Evolutionary conservation across 2,329 filamentous ascomycete genomes (phyloP).

Genomic region (Neonectria hederae): DNA sequence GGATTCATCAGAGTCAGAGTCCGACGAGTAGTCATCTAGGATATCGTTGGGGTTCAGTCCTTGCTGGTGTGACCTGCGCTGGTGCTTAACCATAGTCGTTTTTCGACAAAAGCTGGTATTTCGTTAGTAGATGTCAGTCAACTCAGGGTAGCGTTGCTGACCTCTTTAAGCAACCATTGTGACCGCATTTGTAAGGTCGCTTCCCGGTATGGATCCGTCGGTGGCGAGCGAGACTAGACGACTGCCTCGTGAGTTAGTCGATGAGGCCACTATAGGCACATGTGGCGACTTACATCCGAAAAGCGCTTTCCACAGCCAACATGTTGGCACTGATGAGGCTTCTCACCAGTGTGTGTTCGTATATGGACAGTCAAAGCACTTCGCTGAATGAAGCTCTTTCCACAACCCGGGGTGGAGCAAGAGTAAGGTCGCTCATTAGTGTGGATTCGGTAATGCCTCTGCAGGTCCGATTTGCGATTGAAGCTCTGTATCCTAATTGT

Average conservation of each 20-base stretch:
- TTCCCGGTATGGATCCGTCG: slow-evolving; percentile 73
- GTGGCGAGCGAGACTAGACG: slow-evolving; percentile 72
- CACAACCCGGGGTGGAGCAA: slow-evolving; percentile 68
- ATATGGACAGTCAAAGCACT: slow-evolving; percentile 77
- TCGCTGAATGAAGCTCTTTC: slow-evolving; percentile 76
- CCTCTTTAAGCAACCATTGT: slow-evolving; percentile 71
- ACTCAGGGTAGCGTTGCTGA: slow-evolving; percentile 42
- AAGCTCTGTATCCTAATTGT: slow-evolving; percentile 63
- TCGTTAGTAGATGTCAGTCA: slow-evolving; percentile 29
- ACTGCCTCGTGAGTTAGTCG: slow-evolving; percentile 52
- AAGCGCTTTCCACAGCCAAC: slow-evolving; percentile 74
- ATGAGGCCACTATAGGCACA: background rate
- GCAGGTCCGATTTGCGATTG: slow-evolving; percentile 76
- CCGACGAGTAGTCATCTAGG: slow-evolving; percentile 63
- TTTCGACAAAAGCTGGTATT: slow-evolving; percentile 73
- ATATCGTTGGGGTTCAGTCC: slow-evolving; percentile 64
- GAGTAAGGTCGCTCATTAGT: slow-evolving; percentile 75
- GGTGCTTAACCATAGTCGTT: slow-evolving; percentile 76
- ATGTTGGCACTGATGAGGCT: slow-evolving; percentile 74
- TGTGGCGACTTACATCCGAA: slow-evolving; percentile 66
- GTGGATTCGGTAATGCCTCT: slow-evolving; percentile 76
- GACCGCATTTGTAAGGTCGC: slow-evolving; percentile 70
- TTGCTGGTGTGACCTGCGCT: slow-evolving; percentile 69
- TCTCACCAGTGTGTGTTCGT: slow-evolving; percentile 76
- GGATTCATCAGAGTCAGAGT: slow-evolving; percentile 67